These are phyloP conservation scores for Phytophthora vignae DNA, from an alignment of 352 stramenopile genomes.

Conservation along the genomic window DNA sequence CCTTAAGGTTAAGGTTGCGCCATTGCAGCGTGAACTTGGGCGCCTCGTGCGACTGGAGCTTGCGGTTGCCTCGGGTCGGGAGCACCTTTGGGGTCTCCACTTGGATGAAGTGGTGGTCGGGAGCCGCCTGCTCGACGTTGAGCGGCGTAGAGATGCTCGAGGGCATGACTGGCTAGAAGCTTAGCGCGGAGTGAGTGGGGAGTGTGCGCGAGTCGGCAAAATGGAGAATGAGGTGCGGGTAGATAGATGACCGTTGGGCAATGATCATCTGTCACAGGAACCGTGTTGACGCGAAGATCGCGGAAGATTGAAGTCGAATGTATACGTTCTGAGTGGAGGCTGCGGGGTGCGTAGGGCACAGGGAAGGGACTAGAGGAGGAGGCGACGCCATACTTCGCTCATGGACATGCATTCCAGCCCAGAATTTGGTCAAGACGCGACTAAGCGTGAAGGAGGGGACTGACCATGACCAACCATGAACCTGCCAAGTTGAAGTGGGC, in stretches of 20 bases:
- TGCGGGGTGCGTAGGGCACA: no score
- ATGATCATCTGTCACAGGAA: constrained; percentile 8
- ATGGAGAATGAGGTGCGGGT: not conserved
- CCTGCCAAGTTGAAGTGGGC: constrained; percentile 8
- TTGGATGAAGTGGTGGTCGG: constrained; percentile 19
- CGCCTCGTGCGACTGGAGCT: constrained; percentile 4
- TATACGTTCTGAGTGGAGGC: not conserved
- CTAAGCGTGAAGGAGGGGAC: not conserved
- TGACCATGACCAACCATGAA: not conserved
- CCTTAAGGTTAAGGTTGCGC: constrained; percentile 42
- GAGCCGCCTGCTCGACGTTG: not conserved
- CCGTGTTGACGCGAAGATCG: constrained; percentile 7
- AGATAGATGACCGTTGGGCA: not conserved
- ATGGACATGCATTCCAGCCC: not conserved
- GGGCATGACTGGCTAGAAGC: not conserved
- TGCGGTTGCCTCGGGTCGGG: constrained; percentile 8
- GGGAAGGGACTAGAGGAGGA: no score
- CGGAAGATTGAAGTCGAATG: not conserved
- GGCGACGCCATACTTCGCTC: not conserved
- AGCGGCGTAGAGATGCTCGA: constrained; percentile 4
- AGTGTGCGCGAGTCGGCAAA: not conserved
- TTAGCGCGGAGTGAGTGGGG: not conserved
- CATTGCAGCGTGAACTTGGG: constrained; percentile 50
- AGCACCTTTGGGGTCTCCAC: constrained; percentile 17
- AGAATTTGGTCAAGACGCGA: no score